Evolutionary conservation across 129 eudicot species (phyloP), one percentile per base, ranked within the genome.

Genomic region (Flaveria brownii): DNA sequence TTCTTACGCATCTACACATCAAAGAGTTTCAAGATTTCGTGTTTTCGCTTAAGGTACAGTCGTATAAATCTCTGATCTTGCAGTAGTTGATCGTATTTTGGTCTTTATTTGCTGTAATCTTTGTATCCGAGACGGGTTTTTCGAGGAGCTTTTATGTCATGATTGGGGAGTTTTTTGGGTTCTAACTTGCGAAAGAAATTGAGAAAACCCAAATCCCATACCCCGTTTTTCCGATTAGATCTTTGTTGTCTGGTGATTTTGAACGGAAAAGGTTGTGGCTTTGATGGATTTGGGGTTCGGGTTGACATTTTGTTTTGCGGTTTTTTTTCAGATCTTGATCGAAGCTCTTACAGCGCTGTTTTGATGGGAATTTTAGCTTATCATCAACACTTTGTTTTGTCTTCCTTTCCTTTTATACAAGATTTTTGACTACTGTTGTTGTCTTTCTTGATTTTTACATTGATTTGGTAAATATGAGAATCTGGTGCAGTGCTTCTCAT

Each of bases 31-130:
- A 49, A 56, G 82, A 57, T 68, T 73, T 55, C 26, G 62, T 66
- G 46, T 79, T 79, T 75, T 78, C 15, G 45, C 9, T 74, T 59
- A 16, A 82, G 85, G 84, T 85, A 77, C 17, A 3, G 43, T 55
- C 17, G 8, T 52, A 42, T 74, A 80, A 88, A 83, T 89, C 88
- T 87, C 61, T 71, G 64, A 72, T 82, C 79, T 71, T 67, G 46
- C 54, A 20, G 10, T 71, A 7, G 13, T 55, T 26, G 10, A 33
- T 33, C 39, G 39, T 33, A 4, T 33, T 33, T 33, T 33, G 39
- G 39, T 33, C 39, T 0, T 30, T 30, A 30, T 30, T 30, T 30
- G 5, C 36, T 33, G 39, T 33, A 33, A 33, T 33, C 39, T 33
- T 33, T 33, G 39, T 33, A 33, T 6, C 39, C 36, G 36, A 30